Evolutionary conservation across 352 stramenopile genomes (phyloP), one percentile per base, ranked within the genome.

Genomic region (Phytophthora pini): DNA sequence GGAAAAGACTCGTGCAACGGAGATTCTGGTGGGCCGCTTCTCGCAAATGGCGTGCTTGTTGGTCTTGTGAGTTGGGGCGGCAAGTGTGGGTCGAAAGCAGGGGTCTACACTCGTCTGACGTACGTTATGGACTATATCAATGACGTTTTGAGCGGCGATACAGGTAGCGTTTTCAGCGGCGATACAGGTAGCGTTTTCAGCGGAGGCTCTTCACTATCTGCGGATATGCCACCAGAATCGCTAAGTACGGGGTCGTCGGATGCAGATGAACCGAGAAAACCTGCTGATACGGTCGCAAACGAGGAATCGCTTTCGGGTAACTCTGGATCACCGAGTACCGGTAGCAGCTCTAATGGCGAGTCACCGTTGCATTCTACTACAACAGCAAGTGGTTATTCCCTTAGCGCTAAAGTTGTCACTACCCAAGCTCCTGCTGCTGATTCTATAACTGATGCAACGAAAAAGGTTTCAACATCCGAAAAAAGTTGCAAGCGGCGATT

Each of bases 1-100:
- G 72, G 70, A 36, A 77, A 85, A 59, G 77, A 81, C 58, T 78
- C 76, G 15, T 90, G 82, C 76, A 80, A 89, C 56, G 82, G 79
- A 24, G 79, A 89, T 65, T 89, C 79, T 34, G 82, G 82, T 8
- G 82, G 82, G 1, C 76, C 82, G 20, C 72, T 90, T 17, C 68
- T 86, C 17, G 64, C 61, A 3, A 77, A 68, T 50, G 58, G 77
- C 52, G 70, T 65, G 63, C 56, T 88, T 9, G 57, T 90, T 20
- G 82, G 82, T 2, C 43, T 90, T 20, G 82, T 88, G 17, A 89
- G 79, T 63, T 90, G 79, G 79, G 82, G 82, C 9, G 78, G 76
- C 39, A 69, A 60, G 2, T 90, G 82, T 59, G 82, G 79, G 10
- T 64, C 64, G 17, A 76, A 72, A 4, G 65, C 82, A 0, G 82